Percentiles rank a stretch among this genome's conserved stretches.
phyloP scores from a whole-genome alignment of 305 asterid species.

The Solanum hybrid region DNA sequence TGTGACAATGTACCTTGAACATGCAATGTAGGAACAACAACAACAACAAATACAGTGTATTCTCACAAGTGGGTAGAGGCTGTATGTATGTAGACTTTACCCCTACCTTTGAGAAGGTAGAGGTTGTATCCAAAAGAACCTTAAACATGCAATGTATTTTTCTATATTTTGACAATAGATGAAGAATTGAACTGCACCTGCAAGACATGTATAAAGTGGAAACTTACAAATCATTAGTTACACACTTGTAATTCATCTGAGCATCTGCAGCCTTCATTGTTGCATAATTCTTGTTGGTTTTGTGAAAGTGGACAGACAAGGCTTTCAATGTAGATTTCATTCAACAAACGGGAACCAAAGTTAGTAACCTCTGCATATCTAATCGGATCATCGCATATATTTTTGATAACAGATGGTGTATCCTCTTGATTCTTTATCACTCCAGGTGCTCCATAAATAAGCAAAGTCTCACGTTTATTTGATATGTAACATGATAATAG shows the following conservation, averaged over 20 bases:
- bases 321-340: background rate
- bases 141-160: too few relatives aligned
- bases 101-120: too few relatives aligned
- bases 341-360: background rate
- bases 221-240: background rate
- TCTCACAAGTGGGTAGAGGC: too few relatives aligned
- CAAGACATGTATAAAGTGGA: background rate
- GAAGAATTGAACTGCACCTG: background rate
- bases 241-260: background rate
- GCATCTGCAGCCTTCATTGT: background rate
- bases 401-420: background rate
- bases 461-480: constrained; percentile 21
- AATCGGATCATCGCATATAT: background rate
- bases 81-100: too few relatives aligned
- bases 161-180: background rate
- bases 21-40: background rate
- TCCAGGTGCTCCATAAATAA: background rate
- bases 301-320: background rate
- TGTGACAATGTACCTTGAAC: background rate
- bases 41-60: too few relatives aligned
- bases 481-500: constrained; percentile 18
- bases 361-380: constrained; percentile 12
- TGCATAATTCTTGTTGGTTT: background rate
- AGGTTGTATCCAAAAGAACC: too few relatives aligned
- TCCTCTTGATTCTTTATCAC: background rate